phyloP scores from a whole-genome alignment of 73 alveolate species.

The Halteria grandinella region DNA sequence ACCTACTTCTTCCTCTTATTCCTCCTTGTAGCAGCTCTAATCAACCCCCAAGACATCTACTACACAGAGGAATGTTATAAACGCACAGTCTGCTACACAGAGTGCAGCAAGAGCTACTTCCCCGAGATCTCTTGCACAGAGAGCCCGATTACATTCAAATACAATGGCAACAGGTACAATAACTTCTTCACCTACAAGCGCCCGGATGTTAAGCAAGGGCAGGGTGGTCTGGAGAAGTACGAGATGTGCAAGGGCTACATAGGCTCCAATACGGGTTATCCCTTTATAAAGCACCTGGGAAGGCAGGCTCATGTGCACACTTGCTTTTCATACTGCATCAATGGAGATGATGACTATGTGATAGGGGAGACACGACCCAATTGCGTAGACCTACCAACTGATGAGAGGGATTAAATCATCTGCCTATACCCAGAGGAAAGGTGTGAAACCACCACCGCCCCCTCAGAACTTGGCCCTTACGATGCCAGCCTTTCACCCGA shows the following conservation, averaged over 20 bases:
- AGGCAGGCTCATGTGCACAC: constrained; percentile 65
- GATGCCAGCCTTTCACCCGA: constrained; percentile 43
- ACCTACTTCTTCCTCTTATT: constrained; percentile 32
- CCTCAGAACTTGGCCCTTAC: neutral
- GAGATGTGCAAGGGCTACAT: constrained; percentile 55
- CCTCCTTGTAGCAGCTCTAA: constrained; percentile 26
- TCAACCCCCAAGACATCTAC: constrained; percentile 52
- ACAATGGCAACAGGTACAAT: constrained; percentile 60
- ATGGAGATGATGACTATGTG: constrained; percentile 44
- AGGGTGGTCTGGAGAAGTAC: constrained; percentile 29
- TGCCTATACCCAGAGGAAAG: constrained; percentile 59
- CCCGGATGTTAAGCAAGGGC: constrained; percentile 38
- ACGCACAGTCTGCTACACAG: constrained; percentile 55
- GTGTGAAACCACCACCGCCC: constrained; percentile 57
- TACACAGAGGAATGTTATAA: constrained; percentile 52
- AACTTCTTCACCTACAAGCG: constrained; percentile 40
- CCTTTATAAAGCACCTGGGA: neutral
- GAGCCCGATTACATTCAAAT: constrained; percentile 22
- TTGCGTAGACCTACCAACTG: constrained; percentile 33
- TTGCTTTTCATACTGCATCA: constrained; percentile 68
- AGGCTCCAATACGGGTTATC: constrained; percentile 19
- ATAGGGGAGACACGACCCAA: constrained; percentile 30
- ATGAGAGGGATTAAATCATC: constrained; percentile 20
- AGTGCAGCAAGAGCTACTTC: constrained; percentile 62
- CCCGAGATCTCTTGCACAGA: constrained; percentile 59